Evolutionary conservation across 805 yeast species (phyloP), one percentile per base, ranked within the genome.

Genomic region (Pichia scutulata): DNA sequence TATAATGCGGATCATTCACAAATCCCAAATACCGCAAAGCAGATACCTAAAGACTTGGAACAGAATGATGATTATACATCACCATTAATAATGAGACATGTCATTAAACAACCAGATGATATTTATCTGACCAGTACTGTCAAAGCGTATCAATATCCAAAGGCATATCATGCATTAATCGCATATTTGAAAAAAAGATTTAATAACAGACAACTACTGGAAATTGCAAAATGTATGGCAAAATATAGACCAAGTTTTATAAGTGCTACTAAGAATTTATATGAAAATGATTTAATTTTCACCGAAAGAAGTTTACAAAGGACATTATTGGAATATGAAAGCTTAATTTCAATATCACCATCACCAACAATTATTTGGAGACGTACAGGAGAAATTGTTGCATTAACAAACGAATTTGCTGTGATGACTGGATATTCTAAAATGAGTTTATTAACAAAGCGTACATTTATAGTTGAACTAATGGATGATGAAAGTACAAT

Each of bases 331-430:
- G 90, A 86, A 50, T 76, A 76, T 52, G 83, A 80, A 59, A 72
- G 56, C 57, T 74, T 51, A 72, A 80, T 69, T 62, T 72, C 68
- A 69, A 71, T 81, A 51, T 81, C 84, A 19, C 84, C 89, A 12
- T 79, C 87, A 1, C 95, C 95, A 1, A 83, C 92, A 3, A 81
- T 86, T 18, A 82, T 86, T 55, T 87, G 95, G 95, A 72, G 95
- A 58, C 70, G 95, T 40, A 84, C 95, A 0, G 95, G 95, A 10
- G 95, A 87, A 62, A 81, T 88, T 41, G 89, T 86, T 12, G 86
- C 86, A 9, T 78, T 85, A 10, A 84, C 89, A 6, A 81, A 82
- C 55, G 93, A 86, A 58, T 78, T 87, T 60, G 77, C 85, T 28
- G 77, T 82, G 3, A 68, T 87, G 54, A 77, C 90, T 7, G 86